Evolutionary conservation across 2,329 filamentous ascomycete species (phyloP).

Genomic region (Xylaria sp.): DNA sequence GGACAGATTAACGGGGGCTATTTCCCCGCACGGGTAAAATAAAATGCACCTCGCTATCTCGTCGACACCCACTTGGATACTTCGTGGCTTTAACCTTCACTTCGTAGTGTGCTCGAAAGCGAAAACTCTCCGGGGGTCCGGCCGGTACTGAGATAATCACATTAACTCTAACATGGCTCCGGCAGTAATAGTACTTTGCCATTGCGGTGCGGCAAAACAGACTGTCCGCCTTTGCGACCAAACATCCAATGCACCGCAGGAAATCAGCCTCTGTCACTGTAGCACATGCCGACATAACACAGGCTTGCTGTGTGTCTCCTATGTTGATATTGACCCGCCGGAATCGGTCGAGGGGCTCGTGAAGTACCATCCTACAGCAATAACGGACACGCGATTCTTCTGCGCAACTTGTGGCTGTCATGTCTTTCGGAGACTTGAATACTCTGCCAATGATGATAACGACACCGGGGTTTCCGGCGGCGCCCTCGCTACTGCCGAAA

Average conservation of each 20-base stretch:
- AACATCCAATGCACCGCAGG: constrained; percentile 1
- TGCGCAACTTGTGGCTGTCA: constrained; percentile 57
- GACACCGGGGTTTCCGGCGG: background rate
- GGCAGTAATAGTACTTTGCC: constrained; percentile 43
- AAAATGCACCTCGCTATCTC: background rate
- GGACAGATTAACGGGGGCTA: background rate
- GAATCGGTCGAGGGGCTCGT: constrained; percentile 35
- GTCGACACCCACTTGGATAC: background rate
- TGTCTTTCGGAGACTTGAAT: constrained; percentile 47
- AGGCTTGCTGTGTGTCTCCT: constrained; percentile 55
- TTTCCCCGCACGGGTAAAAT: constrained; percentile 9
- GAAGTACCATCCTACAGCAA: constrained; percentile 28
- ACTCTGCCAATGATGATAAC: background rate
- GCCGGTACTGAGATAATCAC: background rate
- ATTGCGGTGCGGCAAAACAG: constrained; percentile 45
- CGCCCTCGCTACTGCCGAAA: background rate
- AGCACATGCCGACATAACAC: constrained; percentile 48
- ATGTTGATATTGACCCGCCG: constrained; percentile 47
- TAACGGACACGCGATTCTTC: constrained; percentile 50
- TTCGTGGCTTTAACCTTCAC: background rate
- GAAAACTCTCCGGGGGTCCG: background rate
- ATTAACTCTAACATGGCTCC: constrained; percentile 20
- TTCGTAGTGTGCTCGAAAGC: background rate
- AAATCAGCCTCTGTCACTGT: constrained; percentile 51
- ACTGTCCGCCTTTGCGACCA: constrained; percentile 24